Percentiles rank a stretch among this genome's conserved stretches.
These are phyloP conservation scores for Alternaria burnsii DNA, from an alignment of 2,329 filamentous ascomycete genomes.

Conservation along the genomic window DNA sequence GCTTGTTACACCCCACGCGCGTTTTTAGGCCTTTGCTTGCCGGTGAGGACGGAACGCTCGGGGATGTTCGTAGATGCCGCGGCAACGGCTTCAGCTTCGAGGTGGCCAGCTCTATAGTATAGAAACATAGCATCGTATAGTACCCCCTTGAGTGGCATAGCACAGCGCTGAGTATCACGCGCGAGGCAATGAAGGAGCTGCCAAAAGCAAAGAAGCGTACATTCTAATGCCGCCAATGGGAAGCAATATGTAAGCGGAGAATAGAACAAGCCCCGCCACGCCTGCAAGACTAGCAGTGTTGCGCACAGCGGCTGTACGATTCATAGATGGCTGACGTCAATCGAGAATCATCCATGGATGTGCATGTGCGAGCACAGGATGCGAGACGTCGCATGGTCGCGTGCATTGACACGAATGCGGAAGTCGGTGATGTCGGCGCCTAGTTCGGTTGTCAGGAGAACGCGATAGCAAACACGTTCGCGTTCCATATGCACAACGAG, in stretches of 20 bases:
- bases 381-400: constrained; percentile 7
- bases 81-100: neutral
- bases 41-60: constrained; percentile 13
- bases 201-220: constrained; percentile 25
- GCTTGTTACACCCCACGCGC: constrained; percentile 9
- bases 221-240: constrained; percentile 11
- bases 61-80: constrained; percentile 9
- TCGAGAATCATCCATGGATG: neutral
- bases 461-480: constrained; percentile 26
- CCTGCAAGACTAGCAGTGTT: constrained; percentile 5
- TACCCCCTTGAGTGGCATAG: neutral
- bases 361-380: constrained; percentile 1
- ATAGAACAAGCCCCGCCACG: constrained; percentile 14
- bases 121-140: neutral
- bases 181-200: constrained; percentile 5
- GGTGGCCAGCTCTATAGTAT: neutral
- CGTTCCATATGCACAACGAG: constrained; percentile 2
- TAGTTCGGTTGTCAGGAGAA: constrained; percentile 28
- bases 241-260: constrained; percentile 7
- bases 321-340: constrained; percentile 19
- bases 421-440: constrained; percentile 14
- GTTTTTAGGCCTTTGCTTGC: constrained; percentile 17
- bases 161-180: neutral
- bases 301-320: constrained; percentile 10
- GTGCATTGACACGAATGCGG: constrained; percentile 20